phyloP scores from a whole-genome alignment of 1,284 basidiomycete species.

The Amylostereum areolatum region DNA sequence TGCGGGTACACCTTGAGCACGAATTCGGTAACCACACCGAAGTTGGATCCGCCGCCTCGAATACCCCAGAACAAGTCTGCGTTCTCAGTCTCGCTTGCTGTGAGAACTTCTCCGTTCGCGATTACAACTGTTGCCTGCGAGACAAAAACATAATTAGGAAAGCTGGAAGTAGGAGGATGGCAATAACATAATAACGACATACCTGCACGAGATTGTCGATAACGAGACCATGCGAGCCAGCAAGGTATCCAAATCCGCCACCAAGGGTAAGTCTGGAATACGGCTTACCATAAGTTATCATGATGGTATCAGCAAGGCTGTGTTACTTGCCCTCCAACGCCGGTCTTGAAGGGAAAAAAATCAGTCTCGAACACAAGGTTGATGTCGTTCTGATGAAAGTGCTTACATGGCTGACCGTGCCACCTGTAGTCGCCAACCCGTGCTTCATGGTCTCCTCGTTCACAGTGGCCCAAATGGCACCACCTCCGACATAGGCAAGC shows the following conservation, averaged over 20 bases:
- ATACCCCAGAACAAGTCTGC: constrained; percentile 54
- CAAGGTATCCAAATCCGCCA: constrained; percentile 55
- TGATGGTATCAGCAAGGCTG: not conserved
- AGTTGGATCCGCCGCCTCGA: constrained; percentile 52
- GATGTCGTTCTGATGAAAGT: not conserved
- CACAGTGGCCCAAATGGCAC: constrained; percentile 47
- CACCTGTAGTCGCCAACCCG: constrained; percentile 44
- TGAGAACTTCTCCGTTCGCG: constrained; percentile 38
- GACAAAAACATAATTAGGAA: not conserved
- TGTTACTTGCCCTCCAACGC: constrained; percentile 41
- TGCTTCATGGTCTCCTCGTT: constrained; percentile 41
- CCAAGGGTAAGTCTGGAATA: constrained; percentile 41
- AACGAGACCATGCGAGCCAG: constrained; percentile 41
- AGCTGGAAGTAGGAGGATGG: not conserved
- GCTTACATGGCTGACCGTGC: constrained; percentile 51
- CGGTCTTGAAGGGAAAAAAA: constrained; percentile 29
- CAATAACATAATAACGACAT: constrained; percentile 1
- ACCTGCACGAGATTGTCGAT: constrained; percentile 52
- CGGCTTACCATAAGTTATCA: not conserved
- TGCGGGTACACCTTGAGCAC: constrained; percentile 44
- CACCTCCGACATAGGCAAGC: constrained; percentile 44
- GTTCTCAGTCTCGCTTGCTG: constrained; percentile 37
- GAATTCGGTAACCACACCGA: constrained; percentile 54
- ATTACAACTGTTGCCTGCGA: constrained; percentile 44
- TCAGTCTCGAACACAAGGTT: not conserved